Conservation (phyloP, 2,329 filamentous ascomycete genomes). For the Phaeosphaeria sp. region DNA sequence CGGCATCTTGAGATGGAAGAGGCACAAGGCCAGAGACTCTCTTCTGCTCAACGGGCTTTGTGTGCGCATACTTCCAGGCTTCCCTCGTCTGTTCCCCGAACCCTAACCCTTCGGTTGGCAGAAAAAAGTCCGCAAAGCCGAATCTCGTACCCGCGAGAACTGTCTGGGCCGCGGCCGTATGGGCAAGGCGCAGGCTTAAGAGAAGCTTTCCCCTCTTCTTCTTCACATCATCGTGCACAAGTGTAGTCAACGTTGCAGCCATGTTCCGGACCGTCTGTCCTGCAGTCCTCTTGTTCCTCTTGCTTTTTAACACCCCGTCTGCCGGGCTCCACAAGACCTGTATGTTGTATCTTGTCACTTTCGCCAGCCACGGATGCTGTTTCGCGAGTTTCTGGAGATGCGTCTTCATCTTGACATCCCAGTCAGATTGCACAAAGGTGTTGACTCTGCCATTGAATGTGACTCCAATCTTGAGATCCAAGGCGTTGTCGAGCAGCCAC, state of each 20-base stretch:
- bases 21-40: neutral
- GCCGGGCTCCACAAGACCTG: slow-evolving; percentile 31
- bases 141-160: slow-evolving; percentile 13
- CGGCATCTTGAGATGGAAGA: neutral
- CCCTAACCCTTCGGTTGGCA: neutral
- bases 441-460: slow-evolving; percentile 34
- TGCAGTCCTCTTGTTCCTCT: slow-evolving; percentile 19
- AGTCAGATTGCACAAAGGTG: slow-evolving; percentile 34
- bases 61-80: slow-evolving; percentile 13
- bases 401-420: slow-evolving; percentile 30
- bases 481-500: slow-evolving; percentile 26
- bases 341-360: slow-evolving; percentile 30
- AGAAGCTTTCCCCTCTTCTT: slow-evolving; percentile 19
- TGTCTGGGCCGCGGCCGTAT: slow-evolving; percentile 14
- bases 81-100: slow-evolving; percentile 10
- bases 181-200: slow-evolving; percentile 18
- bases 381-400: slow-evolving; percentile 34
- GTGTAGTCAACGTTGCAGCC: slow-evolving; percentile 18
- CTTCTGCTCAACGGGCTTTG: neutral
- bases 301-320: slow-evolving; percentile 21
- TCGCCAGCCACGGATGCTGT: slow-evolving; percentile 30
- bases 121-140: slow-evolving; percentile 21
- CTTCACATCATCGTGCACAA: slow-evolving; percentile 21
- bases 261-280: slow-evolving; percentile 27
- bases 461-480: slow-evolving; percentile 28